Percentiles rank a stretch among this genome's conserved stretches.
These are phyloP conservation scores for Zymoseptoria passerinii DNA, from an alignment of 2,329 filamentous ascomycete genomes.

Conservation along the genomic window DNA sequence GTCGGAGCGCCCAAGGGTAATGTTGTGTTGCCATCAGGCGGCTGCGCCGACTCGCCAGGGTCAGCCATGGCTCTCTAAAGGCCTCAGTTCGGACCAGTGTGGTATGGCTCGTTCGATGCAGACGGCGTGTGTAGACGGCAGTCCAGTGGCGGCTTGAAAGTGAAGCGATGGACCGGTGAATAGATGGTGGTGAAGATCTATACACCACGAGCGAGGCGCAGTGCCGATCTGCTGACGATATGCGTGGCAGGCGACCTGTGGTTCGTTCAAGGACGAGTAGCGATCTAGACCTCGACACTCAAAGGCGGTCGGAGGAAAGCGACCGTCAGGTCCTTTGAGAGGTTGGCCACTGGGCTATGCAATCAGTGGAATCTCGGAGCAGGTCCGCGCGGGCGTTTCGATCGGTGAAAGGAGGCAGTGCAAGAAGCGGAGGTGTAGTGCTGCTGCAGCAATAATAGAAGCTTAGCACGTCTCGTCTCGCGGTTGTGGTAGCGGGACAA, in stretches of 20 bases:
- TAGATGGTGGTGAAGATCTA: neutral
- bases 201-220: neutral
- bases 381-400: neutral
- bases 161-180: neutral
- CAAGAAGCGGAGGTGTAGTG: neutral
- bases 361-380: neutral
- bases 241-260: neutral
- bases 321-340: neutral
- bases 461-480: neutral
- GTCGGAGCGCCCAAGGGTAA: constrained; percentile 13
- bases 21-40: neutral
- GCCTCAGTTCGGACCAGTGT: neutral
- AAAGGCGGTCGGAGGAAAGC: neutral
- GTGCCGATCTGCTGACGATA: neutral
- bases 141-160: neutral
- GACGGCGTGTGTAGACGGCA: neutral
- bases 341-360: neutral
- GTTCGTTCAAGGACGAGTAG: neutral
- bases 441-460: neutral
- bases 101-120: neutral
- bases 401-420: neutral
- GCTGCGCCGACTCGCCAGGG: too few relatives aligned
- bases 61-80: neutral
- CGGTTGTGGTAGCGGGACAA: neutral
- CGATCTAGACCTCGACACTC: neutral